Base-by-base conservation (phyloP, 164 flowering plant species). In the Berberis thunbergii region DNA sequence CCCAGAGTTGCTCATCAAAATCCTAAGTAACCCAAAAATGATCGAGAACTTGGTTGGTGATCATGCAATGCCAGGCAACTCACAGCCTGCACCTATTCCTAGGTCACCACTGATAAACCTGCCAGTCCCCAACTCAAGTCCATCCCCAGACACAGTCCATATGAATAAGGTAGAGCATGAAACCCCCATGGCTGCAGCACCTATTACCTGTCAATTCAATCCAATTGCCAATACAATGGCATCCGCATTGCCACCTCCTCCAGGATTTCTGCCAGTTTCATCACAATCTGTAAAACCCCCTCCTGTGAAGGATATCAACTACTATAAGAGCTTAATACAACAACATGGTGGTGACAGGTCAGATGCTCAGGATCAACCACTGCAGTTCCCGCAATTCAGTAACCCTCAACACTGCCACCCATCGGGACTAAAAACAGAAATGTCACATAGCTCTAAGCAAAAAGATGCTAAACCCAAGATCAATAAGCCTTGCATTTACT, bases 291-390 rank as follows among this genome's bases (percentile, higher is more conserved):
- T 58, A 12, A 79, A 69, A 63, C 68, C 69, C 41, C 72, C 84
- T 3, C 73, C 72, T 7, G 67, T 73, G 53, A 89, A 75, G 66
- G 98, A 94, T 67, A 43, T 83, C 2, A 83, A 75, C 72, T 90
- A 94, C 56, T 94, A 83, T 50, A 91, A 94, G 83, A 86, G 80
- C 75, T 75, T 93, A 77, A 93, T 93, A 64, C 96, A 93, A 74
- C 87, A 86, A 62, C 97, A 91, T 64, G 97, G 97, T 44, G 91
- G 74, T 62, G 96, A 90, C 12, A 83, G 80, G 63, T 81, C 66
- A 40, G 88, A 81, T 43, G 43, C 43, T 13, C 72, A 66, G 60
- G 68, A 72, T 26, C 26, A 26, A 5, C 69, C 43, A 26, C 26
- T 26, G 26, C 26, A 26, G 4, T 43, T 41, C n/a, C 54, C 54